Conservation (phyloP, 2,329 filamentous ascomycete species). For the Ceratocystis cacaofunesta region DNA sequence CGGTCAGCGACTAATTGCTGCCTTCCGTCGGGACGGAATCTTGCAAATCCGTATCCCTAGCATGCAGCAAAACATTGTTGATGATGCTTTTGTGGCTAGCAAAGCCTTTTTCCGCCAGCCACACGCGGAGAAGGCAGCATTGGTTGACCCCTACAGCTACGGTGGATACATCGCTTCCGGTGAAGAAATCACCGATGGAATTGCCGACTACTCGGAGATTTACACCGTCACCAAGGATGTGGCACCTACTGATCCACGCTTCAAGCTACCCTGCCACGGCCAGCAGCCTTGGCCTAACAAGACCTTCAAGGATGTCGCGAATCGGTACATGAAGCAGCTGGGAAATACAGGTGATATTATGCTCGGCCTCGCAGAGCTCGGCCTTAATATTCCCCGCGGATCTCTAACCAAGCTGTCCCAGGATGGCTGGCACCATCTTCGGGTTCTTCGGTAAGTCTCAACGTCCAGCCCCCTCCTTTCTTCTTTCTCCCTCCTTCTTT, state of each 20-base stretch:
- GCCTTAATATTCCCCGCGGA: slow-evolving; percentile 28
- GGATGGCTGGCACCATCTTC: slow-evolving; percentile 38
- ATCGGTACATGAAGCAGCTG: slow-evolving; percentile 29
- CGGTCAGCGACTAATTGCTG: slow-evolving; percentile 28
- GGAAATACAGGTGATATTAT: slow-evolving; percentile 30
- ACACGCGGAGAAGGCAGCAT: slow-evolving; percentile 27
- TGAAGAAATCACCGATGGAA: slow-evolving; percentile 33
- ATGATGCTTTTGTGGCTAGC: slow-evolving; percentile 26
- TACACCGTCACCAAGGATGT: slow-evolving; percentile 38
- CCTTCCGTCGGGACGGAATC: slow-evolving; percentile 33
- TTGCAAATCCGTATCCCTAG: slow-evolving; percentile 30
- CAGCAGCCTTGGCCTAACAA: slow-evolving; percentile 33
- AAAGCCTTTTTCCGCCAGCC: slow-evolving; percentile 28
- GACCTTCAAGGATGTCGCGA: slow-evolving; percentile 28
- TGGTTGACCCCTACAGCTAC: slow-evolving; percentile 32
- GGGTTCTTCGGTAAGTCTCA: slow-evolving; percentile 29
- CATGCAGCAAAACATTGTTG: slow-evolving; percentile 25
- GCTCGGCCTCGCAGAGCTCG: slow-evolving; percentile 32
- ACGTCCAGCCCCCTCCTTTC: neutral
- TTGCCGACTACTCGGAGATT: slow-evolving; percentile 38
- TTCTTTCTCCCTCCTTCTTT: no score
- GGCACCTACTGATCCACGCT: slow-evolving; percentile 26
- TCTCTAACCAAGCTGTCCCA: slow-evolving; percentile 29
- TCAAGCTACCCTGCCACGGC: slow-evolving; percentile 36
- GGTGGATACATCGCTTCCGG: slow-evolving; percentile 36